A percentile compares a stretch with the other conserved stretches of the same genome.
Conservation (phyloP, 2,329 filamentous ascomycete species). For the Aspergillus luchuensis region DNA sequence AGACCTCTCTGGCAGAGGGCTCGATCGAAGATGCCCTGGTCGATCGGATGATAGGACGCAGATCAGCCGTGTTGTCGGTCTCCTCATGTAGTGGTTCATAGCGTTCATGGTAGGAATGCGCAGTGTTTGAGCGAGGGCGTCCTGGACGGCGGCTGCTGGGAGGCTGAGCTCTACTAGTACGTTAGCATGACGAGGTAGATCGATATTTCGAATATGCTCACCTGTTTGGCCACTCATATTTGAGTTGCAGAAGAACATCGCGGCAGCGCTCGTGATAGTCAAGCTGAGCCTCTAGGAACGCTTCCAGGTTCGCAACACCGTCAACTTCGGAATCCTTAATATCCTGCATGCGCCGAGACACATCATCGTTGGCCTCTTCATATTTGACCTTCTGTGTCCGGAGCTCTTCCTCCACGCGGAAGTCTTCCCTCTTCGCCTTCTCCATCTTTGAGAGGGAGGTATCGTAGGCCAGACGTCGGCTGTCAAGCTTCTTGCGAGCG, state of each 20-base stretch:
- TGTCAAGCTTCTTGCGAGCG: slow-evolving; percentile 92
- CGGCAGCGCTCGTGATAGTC: slow-evolving; percentile 88
- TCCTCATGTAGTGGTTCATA: slow-evolving; percentile 61
- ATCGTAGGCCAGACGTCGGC: slow-evolving; percentile 84
- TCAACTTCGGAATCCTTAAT: slow-evolving; percentile 91
- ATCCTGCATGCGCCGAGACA: slow-evolving; percentile 89
- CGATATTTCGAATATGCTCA: slow-evolving; percentile 15
- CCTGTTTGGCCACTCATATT: slow-evolving; percentile 68
- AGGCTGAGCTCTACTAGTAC: slow-evolving; percentile 26
- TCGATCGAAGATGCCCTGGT: slow-evolving; percentile 40
- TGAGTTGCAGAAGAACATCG: slow-evolving; percentile 73
- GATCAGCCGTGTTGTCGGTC: slow-evolving; percentile 48
- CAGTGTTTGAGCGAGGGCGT: slow-evolving; percentile 64
- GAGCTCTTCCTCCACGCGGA: slow-evolving; percentile 88
- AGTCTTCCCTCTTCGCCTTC: slow-evolving; percentile 92
- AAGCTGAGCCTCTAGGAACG: slow-evolving; percentile 85
- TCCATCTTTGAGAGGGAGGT: slow-evolving; percentile 86
- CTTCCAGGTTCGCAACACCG: slow-evolving; percentile 73
- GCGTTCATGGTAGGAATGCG: slow-evolving; percentile 64
- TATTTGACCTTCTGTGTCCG: slow-evolving; percentile 92
- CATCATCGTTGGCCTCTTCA: slow-evolving; percentile 91
- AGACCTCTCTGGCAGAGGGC: slow-evolving; percentile 41
- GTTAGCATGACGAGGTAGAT: slow-evolving; percentile 14
- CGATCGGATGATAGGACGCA: slow-evolving; percentile 57
- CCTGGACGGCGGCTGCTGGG: slow-evolving; percentile 45